Base-by-base conservation (phyloP, 148 eudicot genomes). In the Salicornia ramosissima region DNA sequence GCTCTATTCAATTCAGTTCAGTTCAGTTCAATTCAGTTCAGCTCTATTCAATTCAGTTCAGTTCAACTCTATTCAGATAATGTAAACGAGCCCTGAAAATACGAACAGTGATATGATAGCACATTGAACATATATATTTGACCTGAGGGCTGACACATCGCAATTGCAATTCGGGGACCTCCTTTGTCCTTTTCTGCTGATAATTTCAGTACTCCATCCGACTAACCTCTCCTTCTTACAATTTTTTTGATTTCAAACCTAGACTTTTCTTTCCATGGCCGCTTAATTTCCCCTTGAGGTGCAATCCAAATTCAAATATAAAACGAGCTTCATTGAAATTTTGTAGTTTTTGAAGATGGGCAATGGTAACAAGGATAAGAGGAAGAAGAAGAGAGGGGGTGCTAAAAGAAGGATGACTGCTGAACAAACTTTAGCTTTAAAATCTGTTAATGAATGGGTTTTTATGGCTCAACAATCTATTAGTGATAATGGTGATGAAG, bases 301-400 rank as follows among this genome's bases (percentile, higher is more conserved):
- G 16, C 11, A 65, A 24, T 6, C 4, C 5, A 47, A 64, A 29
- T 8, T 18, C 12, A 21, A 12, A 24, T 19, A 63, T 8, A 63
- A 19, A 22, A 5, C 15, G 2, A 46, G 16, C 19, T 11, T 11
- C 10, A 11, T 39, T 63, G 3, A 2, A 63, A 9, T n/a, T 47
- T 40, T 40, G 42, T 25, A 49, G 36, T 14, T 26, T 57, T 53
- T 26, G 15, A 56, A 5, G n/a, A 74, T 74, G 78, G 81, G 76
- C 0, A 71, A 77, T 34, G 43, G 63, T 16, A 65, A 71, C 49
- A 75, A 67, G 50, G 65, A 62, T 46, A 85, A 71, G 47, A 86
- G 73, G 71, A 86, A 86, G 81, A 88, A 80, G 79, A 85, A 85
- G 80, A 81, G 88, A 58, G 95, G 89, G 25, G 90, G 97, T 56